A percentile compares a stretch with the other conserved stretches of the same genome.
phyloP scores from a whole-genome alignment of 257 asterid genomes.

The Cinchona pubescens region DNA sequence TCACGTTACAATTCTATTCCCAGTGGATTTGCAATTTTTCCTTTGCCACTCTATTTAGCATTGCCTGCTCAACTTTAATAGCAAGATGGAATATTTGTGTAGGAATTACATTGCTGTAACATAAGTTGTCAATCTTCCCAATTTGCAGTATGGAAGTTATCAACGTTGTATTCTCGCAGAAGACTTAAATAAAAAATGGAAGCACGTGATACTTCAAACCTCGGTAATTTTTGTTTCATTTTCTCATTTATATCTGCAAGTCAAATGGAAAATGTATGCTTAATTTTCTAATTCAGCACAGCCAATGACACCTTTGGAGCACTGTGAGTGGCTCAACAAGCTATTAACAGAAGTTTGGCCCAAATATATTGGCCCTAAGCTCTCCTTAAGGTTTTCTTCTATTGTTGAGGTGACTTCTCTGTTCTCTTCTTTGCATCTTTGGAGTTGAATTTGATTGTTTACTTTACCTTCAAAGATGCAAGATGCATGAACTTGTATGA shows the following conservation, averaged over 20 bases:
- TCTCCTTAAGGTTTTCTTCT: constrained; percentile 76
- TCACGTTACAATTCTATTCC: neutral
- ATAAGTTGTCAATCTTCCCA: constrained; percentile 21
- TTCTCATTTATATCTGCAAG: neutral
- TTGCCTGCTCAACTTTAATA: neutral
- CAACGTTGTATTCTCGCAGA: constrained; percentile 61
- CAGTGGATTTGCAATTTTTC: neutral
- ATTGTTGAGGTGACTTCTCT: constrained; percentile 70
- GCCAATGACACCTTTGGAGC: constrained; percentile 89
- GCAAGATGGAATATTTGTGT: constrained; percentile 8
- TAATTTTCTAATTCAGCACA: constrained; percentile 22
- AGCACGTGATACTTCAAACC: constrained; percentile 60
- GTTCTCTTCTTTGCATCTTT: neutral
- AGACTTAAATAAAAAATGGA: constrained; percentile 89
- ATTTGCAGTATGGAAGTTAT: constrained; percentile 69
- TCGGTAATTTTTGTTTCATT: constrained; percentile 43
- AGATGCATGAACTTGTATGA: neutral
- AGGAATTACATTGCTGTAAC: constrained; percentile 1
- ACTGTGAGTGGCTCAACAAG: constrained; percentile 97
- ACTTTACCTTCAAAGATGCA: neutral
- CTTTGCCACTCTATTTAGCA: neutral
- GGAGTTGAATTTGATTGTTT: neutral
- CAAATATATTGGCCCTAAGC: constrained; percentile 68
- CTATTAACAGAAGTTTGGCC: constrained; percentile 76
- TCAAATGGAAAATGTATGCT: neutral